Base-by-base conservation (phyloP, 495 filamentous ascomycete species). In the Podospora comata region DNA sequence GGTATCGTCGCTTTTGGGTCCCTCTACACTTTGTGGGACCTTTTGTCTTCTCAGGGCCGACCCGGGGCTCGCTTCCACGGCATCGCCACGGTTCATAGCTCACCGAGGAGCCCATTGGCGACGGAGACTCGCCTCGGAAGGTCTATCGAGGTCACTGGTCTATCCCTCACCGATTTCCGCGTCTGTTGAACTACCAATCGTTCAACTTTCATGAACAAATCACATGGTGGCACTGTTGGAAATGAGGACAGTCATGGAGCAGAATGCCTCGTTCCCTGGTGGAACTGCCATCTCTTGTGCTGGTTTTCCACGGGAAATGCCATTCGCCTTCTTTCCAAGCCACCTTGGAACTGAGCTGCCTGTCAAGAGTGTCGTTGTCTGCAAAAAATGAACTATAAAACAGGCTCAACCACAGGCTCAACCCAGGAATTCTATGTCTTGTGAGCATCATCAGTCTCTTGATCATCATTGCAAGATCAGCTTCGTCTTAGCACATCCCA, bases 151-250 rank as follows among this genome's bases (percentile, higher is more conserved):
- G 39, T 58, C 55, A 58, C 55, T 58, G n/a, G 55, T 58, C 30
- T 32, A 5, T 7, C 55, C 55, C 23, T 58, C n/a, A 26, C 55
- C 55, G 55, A 58, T 58, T 58, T 58, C n/a, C 55, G 23, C 55
- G 23, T 58, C 55, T 58, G n/a, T 58, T 18, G 7, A 58, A 19
- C 55, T 5, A 23, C n/a, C 55, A 19, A 26, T 58, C 23, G 55
- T 23, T n/a, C 6, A 6, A 9, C n/a, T 58, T 58, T 5, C 55
- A 58, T 9, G 23, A 26, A 4, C 55, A 58, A 58, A 18, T 58
- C 55, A 3, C 55, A 19, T 58, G 55, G 55, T 58, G 15, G 55
- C 55, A 58, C 55, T 58, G 55, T 58, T 58, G 55, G 55, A 58
- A 58, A 58, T 23, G 55, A 58, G 55, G 55, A 58, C 55, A 20